phyloP scores from a whole-genome alignment of 169 alveolate species.

The Eimeria acervulina region DNA sequence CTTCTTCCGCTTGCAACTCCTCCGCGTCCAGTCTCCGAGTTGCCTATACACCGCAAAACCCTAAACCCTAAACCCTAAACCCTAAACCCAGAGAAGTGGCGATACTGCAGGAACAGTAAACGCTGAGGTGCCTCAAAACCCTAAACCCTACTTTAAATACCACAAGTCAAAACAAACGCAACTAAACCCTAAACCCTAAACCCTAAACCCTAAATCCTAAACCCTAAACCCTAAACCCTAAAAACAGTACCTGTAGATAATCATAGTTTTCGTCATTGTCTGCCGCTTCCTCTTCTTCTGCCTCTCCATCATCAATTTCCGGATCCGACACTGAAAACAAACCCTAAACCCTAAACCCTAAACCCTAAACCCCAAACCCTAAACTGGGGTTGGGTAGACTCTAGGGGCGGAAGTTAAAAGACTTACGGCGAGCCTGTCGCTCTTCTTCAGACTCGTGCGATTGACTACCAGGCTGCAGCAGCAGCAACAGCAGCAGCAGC shows the following conservation, averaged over 20 bases:
- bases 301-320: slow-evolving; percentile 25
- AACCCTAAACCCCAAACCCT: no score
- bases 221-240: background rate
- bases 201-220: slow-evolving; percentile 12
- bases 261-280: slow-evolving; percentile 42
- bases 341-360: no score
- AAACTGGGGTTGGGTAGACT: no score
- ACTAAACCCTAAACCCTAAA: background rate
- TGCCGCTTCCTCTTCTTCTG: slow-evolving; percentile 5
- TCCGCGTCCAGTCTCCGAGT: slow-evolving; percentile 25
- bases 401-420: background rate
- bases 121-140: background rate
- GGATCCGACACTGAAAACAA: background rate
- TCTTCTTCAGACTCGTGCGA: slow-evolving; percentile 24
- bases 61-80: slow-evolving; percentile 31
- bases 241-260: background rate
- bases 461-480: no score
- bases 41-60: background rate
- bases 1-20: slow-evolving; percentile 57
- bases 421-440: slow-evolving; percentile 32
- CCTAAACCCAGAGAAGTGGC: background rate
- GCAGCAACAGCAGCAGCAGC: slow-evolving; percentile 31
- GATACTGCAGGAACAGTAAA: background rate
- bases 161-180: background rate
- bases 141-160: background rate